These are phyloP conservation scores for Filobasidium uniguttulatum DNA, from an alignment of 1,284 basidiomycete species.

Conservation along the genomic window DNA sequence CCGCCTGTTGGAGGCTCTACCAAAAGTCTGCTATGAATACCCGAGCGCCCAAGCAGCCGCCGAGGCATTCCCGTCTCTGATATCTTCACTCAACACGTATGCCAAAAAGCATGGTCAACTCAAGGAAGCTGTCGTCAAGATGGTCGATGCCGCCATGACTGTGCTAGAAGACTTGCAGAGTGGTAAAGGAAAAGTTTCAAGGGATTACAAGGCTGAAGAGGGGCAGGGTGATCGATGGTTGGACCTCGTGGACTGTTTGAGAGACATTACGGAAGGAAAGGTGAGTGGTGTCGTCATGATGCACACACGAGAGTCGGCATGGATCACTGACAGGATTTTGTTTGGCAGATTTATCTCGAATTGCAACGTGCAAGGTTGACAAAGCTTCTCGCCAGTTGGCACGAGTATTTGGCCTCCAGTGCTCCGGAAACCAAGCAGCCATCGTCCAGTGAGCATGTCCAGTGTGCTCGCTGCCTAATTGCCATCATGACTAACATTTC, in stretches of 20 bases:
- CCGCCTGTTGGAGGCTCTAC: conserved; percentile 60
- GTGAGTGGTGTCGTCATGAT: conserved; percentile 46
- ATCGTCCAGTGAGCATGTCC: conserved; percentile 15
- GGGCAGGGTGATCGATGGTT: conserved; percentile 47
- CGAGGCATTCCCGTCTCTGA: conserved; percentile 52
- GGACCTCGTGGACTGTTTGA: conserved; percentile 72
- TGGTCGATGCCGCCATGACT: conserved; percentile 72
- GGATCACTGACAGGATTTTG: background rate
- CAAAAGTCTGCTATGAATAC: conserved; percentile 57
- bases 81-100: conserved; percentile 56
- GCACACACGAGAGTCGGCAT: background rate
- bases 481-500: background rate
- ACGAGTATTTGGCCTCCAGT: conserved; percentile 50
- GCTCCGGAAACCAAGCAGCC: conserved; percentile 26
- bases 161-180: conserved; percentile 61
- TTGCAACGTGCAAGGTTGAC: conserved; percentile 91
- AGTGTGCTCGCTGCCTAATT: conserved; percentile 14
- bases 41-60: conserved; percentile 23
- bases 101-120: conserved; percentile 97
- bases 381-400: conserved; percentile 63
- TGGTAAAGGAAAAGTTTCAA: conserved; percentile 20
- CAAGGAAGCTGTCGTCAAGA: conserved; percentile 73
- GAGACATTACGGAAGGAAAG: conserved; percentile 92
- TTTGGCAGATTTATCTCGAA: conserved; percentile 78
- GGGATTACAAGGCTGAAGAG: conserved; percentile 5